phyloP scores from a whole-genome alignment of 148 eudicot genomes.

The Vaccinium myrtillus region DNA sequence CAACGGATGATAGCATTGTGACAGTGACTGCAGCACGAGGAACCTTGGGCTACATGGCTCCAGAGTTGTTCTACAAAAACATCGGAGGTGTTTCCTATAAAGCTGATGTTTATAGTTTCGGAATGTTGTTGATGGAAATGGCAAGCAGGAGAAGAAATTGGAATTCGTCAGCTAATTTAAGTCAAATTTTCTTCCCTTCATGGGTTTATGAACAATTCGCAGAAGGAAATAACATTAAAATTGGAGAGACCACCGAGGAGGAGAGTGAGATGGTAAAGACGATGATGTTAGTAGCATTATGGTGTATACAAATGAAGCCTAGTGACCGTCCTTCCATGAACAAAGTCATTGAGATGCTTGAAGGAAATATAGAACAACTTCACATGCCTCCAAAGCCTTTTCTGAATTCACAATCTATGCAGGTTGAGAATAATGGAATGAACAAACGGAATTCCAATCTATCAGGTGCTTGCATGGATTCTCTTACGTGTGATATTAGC shows the following conservation, averaged over 20 bases:
- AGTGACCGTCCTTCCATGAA: conserved; percentile 8
- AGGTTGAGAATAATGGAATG: not conserved
- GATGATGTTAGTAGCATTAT: conserved; percentile 14
- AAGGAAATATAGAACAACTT: not conserved
- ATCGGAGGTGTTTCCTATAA: conserved; percentile 15
- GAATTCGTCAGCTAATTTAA: not conserved
- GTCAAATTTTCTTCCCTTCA: conserved; percentile 13
- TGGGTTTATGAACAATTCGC: conserved; percentile 14
- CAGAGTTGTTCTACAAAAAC: conserved; percentile 13
- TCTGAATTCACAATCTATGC: not conserved
- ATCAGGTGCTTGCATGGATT: not conserved
- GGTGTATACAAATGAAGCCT: conserved; percentile 21
- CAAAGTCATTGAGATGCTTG: conserved; percentile 8
- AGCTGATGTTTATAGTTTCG: conserved; percentile 12
- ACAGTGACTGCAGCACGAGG: conserved; percentile 17
- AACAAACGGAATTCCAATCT: not conserved
- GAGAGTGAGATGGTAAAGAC: conserved; percentile 1
- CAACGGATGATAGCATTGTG: conserved; percentile 9
- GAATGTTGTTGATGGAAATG: conserved; percentile 18
- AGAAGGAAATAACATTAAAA: not conserved
- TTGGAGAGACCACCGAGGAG: not conserved
- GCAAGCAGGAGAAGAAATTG: not conserved
- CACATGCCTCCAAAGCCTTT: conserved; percentile 14
- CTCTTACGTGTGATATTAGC: too few species aligned
- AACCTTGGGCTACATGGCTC: conserved; percentile 16